Percentiles rank a stretch among this genome's conserved stretches.
These are phyloP conservation scores for Bryoerythrophyllum caledonicum DNA, from an alignment of 225 moss, liverwort and hornwort species.

Conservation along the genomic window DNA sequence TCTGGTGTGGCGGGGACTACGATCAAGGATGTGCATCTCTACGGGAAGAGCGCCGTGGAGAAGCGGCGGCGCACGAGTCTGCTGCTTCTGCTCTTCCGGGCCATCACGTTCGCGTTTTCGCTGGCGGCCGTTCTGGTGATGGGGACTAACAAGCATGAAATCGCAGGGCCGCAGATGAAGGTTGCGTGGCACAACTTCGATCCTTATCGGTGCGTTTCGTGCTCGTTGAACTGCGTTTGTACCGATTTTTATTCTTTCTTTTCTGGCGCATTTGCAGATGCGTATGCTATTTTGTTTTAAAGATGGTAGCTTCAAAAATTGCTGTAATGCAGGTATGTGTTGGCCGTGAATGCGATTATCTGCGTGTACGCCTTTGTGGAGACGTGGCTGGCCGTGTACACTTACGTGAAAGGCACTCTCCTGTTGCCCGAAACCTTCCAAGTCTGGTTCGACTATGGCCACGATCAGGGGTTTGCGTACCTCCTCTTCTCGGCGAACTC, in stretches of 20 bases:
- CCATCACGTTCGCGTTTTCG: constrained; percentile 46
- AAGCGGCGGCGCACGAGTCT: constrained; percentile 45
- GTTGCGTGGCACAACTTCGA: constrained; percentile 63
- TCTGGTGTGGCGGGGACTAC: constrained; percentile 26
- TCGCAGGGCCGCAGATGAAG: constrained; percentile 37
- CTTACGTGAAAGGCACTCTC: constrained; percentile 36
- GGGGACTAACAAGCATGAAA: constrained; percentile 51
- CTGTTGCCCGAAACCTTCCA: constrained; percentile 59
- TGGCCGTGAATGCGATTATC: constrained; percentile 66
- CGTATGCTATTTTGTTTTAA: background rate
- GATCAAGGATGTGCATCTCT: constrained; percentile 50
- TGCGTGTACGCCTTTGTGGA: constrained; percentile 62
- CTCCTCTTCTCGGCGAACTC: constrained; percentile 65
- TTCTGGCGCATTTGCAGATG: background rate
- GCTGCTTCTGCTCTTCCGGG: constrained; percentile 54
- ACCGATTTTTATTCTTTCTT: background rate
- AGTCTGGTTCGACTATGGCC: constrained; percentile 64
- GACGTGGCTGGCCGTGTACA: constrained; percentile 60
- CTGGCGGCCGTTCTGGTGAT: constrained; percentile 57
- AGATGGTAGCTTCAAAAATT: background rate
- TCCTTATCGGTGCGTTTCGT: constrained; percentile 52
- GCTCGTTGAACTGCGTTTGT: background rate
- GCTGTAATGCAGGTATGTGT: constrained; percentile 41
- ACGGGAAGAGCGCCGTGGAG: constrained; percentile 39
- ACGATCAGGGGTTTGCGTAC: constrained; percentile 69